phyloP scores from a whole-genome alignment of 441 rosid species.

The Erysimum cheiri region DNA sequence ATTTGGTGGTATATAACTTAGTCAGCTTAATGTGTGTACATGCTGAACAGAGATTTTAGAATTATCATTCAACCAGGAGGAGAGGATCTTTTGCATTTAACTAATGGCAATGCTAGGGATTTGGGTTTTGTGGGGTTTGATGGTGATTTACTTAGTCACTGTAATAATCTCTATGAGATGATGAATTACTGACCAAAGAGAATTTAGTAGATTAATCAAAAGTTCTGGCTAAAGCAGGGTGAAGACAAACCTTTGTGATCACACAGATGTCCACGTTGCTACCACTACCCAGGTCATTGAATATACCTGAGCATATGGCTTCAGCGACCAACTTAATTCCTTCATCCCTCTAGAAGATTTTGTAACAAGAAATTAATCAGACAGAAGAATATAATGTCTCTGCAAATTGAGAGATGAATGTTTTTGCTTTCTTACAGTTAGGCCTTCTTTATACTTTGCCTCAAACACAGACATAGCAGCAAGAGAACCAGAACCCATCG shows the following conservation, averaged over 20 bases:
- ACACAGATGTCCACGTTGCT: slow-evolving; percentile 98
- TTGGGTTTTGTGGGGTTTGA: not conserved
- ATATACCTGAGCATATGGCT: slow-evolving; percentile 91
- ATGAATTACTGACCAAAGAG: not conserved
- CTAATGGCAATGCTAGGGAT: too few relatives aligned
- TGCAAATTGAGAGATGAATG: not conserved
- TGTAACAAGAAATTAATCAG: slow-evolving; percentile 20
- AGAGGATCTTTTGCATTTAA: too few relatives aligned
- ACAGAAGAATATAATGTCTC: not conserved
- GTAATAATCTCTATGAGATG: slow-evolving; percentile 25
- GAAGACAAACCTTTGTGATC: slow-evolving; percentile 79
- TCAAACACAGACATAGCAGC: slow-evolving; percentile 98
- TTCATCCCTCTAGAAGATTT: slow-evolving; percentile 72
- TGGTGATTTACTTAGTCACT: not conserved
- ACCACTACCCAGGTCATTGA: slow-evolving; percentile 98
- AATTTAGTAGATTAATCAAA: not conserved
- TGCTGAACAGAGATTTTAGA: too few relatives aligned
- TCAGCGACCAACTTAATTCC: slow-evolving; percentile 79
- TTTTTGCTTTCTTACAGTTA: slow-evolving; percentile 64
- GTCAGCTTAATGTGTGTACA: slow-evolving; percentile 10
- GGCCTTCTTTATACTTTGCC: slow-evolving; percentile 87
- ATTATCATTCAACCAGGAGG: too few relatives aligned
- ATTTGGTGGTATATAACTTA: not conserved
- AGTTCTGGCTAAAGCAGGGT: not conserved
- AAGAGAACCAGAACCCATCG: slow-evolving; percentile 99